These are phyloP conservation scores for Lachancea mirantina DNA, from an alignment of 805 yeast species.

Conservation along the genomic window DNA sequence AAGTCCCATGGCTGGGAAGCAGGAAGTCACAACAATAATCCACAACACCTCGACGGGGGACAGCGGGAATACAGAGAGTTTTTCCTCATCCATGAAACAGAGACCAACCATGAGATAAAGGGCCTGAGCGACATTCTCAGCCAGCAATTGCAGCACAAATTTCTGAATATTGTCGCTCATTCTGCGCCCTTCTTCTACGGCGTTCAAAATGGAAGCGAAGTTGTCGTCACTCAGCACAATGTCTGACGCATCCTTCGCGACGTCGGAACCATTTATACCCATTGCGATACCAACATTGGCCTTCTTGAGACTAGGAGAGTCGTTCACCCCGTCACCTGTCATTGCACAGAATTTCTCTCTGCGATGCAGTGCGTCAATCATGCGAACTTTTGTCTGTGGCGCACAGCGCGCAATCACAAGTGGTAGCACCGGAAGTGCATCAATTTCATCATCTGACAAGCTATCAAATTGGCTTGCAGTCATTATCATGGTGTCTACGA, in stretches of 20 bases:
- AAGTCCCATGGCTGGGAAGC: conserved; percentile 95
- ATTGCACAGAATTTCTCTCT: conserved; percentile 93
- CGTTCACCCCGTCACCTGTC: conserved; percentile 99
- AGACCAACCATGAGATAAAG: conserved; percentile 76
- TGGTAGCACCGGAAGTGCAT: conserved; percentile 69
- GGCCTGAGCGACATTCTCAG: conserved; percentile 90
- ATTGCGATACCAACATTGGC: conserved; percentile 96
- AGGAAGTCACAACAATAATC: conserved; percentile 96
- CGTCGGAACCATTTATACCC: conserved; percentile 94
- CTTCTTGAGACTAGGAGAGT: conserved; percentile 91
- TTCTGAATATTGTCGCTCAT: conserved; percentile 92
- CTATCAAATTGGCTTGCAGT: conserved; percentile 78
- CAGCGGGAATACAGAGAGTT: conserved; percentile 77
- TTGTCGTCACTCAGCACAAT: conserved; percentile 96
- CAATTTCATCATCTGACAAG: conserved; percentile 60
- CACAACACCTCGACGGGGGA: conserved; percentile 97
- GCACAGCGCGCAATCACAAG: conserved; percentile 91
- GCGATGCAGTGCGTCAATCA: conserved; percentile 81
- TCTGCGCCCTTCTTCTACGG: conserved; percentile 96
- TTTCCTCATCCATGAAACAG: conserved; percentile 64
- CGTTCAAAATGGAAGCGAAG: conserved; percentile 84
- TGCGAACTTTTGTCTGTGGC: conserved; percentile 86
- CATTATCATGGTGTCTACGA: conserved; percentile 56
- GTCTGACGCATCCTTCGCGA: conserved; percentile 96
- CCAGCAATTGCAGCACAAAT: conserved; percentile 87